Evolutionary conservation across 345 rosid species (phyloP).

Genomic region (Linum lewisii): DNA sequence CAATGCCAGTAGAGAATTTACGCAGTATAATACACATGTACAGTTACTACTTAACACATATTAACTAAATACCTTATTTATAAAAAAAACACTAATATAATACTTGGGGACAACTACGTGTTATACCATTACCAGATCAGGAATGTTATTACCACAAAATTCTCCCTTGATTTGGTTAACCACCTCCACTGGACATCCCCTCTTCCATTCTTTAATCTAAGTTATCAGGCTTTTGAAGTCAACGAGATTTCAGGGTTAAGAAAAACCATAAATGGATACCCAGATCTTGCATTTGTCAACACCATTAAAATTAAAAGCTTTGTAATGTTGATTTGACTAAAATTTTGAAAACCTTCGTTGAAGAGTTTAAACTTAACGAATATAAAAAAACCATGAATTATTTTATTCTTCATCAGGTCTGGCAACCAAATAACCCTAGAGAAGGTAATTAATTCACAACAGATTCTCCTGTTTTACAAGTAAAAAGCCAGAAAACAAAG

Average conservation of each 20-base stretch:
- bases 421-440: too few relatives aligned
- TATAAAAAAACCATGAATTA: too few relatives aligned
- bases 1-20: not conserved
- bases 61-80: too few relatives aligned
- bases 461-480: too few relatives aligned
- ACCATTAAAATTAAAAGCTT: not conserved
- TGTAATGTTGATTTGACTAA: not conserved
- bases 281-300: not conserved
- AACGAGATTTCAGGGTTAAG: not conserved
- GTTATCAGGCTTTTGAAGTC: not conserved
- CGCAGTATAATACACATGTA: not conserved
- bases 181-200: not conserved
- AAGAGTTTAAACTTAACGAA: not conserved
- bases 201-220: not conserved
- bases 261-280: not conserved
- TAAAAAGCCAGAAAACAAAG: too few relatives aligned
- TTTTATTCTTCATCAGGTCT: too few relatives aligned
- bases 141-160: too few relatives aligned
- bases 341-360: not conserved
- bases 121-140: too few relatives aligned
- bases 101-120: not conserved
- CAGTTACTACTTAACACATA: not conserved
- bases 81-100: too few relatives aligned
- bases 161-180: not conserved
- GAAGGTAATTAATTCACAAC: too few relatives aligned